Conservation (phyloP, 768 basidiomycete genomes). For the Agaricus subrufescens region DNA sequence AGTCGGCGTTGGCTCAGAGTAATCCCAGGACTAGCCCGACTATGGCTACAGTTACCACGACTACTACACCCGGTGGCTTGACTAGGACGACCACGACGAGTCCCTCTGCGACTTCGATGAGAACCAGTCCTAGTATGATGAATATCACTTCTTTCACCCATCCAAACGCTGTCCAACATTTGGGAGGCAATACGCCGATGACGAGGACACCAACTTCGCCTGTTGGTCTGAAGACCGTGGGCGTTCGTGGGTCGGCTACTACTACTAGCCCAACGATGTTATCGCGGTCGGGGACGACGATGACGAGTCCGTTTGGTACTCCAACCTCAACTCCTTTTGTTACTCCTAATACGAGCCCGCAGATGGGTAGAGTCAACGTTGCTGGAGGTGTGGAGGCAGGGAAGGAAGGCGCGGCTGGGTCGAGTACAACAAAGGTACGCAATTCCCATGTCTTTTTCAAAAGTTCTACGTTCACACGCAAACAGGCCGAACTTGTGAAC, state of each 20-base stretch:
- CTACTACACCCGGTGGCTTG: background rate
- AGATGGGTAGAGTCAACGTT: background rate
- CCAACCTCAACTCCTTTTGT: background rate
- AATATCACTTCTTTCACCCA: background rate
- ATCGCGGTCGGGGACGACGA: background rate
- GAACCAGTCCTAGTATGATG: background rate
- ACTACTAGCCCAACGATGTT: too few species aligned
- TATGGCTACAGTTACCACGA: background rate
- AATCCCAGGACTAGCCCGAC: constrained; percentile 1
- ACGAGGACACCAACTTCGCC: too few species aligned
- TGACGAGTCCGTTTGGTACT: background rate
- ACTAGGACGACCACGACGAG: background rate
- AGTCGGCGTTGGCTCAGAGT: background rate
- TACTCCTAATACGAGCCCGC: background rate
- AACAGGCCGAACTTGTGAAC: background rate
- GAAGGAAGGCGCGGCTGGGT: background rate
- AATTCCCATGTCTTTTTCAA: background rate
- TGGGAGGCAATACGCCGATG: too few species aligned
- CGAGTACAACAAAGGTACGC: background rate
- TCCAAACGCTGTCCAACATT: too few species aligned
- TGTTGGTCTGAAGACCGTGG: too few species aligned
- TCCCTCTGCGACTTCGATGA: background rate
- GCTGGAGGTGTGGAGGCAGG: background rate
- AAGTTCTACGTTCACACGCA: background rate
- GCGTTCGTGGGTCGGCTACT: too few species aligned